Base-by-base conservation (phyloP, 2,329 filamentous ascomycete genomes). In the Xylogone sp. region DNA sequence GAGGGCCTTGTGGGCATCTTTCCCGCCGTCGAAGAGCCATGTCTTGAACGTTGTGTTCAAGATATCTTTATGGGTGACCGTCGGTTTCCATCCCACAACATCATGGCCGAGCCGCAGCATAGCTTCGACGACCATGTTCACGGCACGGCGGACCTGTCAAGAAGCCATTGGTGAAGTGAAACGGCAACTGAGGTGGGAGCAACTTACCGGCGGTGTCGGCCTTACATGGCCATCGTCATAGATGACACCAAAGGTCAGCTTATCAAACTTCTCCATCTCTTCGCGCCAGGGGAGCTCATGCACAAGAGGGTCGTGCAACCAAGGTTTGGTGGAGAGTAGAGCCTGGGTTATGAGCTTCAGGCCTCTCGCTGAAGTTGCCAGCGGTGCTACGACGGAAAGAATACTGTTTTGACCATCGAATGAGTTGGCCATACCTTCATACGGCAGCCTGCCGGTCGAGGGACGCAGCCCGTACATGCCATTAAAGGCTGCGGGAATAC, bases 201-300 rank as follows among this genome's bases (percentile, higher is more conserved):
- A n/a, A n/a, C n/a, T n/a, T n/a, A n/a, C n/a, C 3, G 84, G 83
- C 7, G 83, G 83, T 29, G 82, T 78, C 16, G 76, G 74, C 1
- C 67, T 68, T 18, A 77, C 74, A 2, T 68, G 52, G 0, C 74
- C 75, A 58, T 87, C 80, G 9, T 75, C 69, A 53, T 66, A 72
- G 42, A 84, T 61, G 0, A 86, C 65, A 0, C 74, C 83, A 59
- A 87, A 78, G 3, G 75, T 71, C n/a, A 87, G 69, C 7, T 71
- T 67, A 1, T 62, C 58, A 0, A 55, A 57, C 22, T 65, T 51
- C 51, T 65, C 63, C 42, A 64, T 57, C 31, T 78, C 72, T 21
- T 76, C 67, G 2, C 84, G 75, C 78, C 84, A 90, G 0, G 85
- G 86, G 1, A 90, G 71, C 19, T 86, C 82, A 39, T 82, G 68